These are phyloP conservation scores for Allium cepa DNA, from an alignment of 106 monocot species.

Conservation along the genomic window DNA sequence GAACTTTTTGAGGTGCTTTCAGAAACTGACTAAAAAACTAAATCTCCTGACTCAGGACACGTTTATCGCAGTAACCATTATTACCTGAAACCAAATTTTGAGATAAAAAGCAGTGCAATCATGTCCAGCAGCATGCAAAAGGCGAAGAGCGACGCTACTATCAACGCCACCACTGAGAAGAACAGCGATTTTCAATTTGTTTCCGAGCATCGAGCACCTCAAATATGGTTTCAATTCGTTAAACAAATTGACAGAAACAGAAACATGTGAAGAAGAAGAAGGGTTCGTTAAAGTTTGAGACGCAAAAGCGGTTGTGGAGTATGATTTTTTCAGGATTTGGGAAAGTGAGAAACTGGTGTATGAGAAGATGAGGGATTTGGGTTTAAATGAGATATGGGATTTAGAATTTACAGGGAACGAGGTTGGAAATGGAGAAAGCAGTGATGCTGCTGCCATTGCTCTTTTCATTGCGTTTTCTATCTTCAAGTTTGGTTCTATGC, in stretches of 20 bases:
- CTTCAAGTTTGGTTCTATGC: too few relatives aligned
- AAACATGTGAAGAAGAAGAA: not conserved
- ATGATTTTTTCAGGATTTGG: not conserved
- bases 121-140: constrained; percentile 93
- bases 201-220: constrained; percentile 64
- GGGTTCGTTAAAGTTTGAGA: not conserved
- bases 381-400: not conserved
- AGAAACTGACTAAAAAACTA: too few relatives aligned
- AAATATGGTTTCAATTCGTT: constrained; percentile 50
- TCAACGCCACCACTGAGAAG: constrained; percentile 97
- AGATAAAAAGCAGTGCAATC: constrained; percentile 93
- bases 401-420: constrained; percentile 6
- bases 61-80: too few relatives aligned
- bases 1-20: too few relatives aligned
- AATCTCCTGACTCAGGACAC: too few relatives aligned
- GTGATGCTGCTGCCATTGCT: constrained; percentile 13
- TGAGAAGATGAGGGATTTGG: not conserved
- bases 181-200: constrained; percentile 58
- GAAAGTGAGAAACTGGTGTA: not conserved
- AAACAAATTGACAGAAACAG: not conserved
- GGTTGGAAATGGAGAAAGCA: constrained; percentile 11
- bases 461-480: not conserved
- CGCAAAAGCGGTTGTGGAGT: not conserved
- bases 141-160: constrained; percentile 90
- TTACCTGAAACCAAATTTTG: constrained; percentile 98